Evolutionary conservation across 164 flowering plant genomes (phyloP), one percentile per base, ranked within the genome.

Genomic region (Malania oleifera): DNA sequence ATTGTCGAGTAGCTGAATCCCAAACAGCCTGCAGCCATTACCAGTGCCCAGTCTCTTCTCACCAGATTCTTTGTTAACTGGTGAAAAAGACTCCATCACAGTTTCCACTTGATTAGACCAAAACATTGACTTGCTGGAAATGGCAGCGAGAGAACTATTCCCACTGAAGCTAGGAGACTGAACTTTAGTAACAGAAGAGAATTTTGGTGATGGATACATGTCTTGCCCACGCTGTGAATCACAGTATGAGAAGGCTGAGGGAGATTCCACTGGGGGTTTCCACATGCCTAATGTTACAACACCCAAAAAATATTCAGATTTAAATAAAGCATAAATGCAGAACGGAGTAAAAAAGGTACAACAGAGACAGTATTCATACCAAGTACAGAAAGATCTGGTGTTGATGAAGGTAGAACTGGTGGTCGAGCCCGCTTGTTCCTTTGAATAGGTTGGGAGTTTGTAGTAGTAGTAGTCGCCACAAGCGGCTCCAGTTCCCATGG

Each of bases 401-500:
- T 48, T 28, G 77, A 51, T 19, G 86, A 75, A 45, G 85, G 84
- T 54, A 82, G 64, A 71, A 77, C 83, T 35, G 85, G 74, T 28
- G 96, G 87, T 11, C 98, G 65, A 13, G 92, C 62, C 50, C 98
- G 76, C 70, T 91, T 91, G 71, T 66, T 84, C 69, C 89, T 83
- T 52, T 75, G 84, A 29, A 73, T 66, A 27, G 83, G 80, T 55
- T 83, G 96, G 26, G 82, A 61, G 61, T 68, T 74, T 7, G 78
- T 58, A 57, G 90, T 67, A 52, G 75, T 12, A 2, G 37, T 19
- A 61, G 78, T 61, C n/a, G 89, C 73, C 43, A 85, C 79, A 37
- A 85, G 87, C 5, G 96, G 98, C 63, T 91, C 96, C 68, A 86
- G 59, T 60, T 91, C 96, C 98, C 98, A 91, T 2, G 98, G 80